These are phyloP conservation scores for Carpinus fangiana DNA, from an alignment of 306 rosid species.

Conservation along the genomic window DNA sequence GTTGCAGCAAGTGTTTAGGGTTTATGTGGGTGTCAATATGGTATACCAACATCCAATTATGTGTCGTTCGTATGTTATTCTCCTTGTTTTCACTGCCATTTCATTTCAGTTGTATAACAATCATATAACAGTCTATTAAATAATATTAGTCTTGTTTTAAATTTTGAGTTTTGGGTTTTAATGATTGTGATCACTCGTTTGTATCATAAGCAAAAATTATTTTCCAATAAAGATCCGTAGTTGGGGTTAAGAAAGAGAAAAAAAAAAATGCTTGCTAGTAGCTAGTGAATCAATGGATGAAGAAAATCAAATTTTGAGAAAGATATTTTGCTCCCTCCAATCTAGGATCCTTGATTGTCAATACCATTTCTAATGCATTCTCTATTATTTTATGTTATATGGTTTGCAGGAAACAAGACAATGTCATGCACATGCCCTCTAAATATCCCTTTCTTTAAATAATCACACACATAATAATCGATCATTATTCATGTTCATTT, in stretches of 20 bases:
- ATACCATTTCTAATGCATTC: background rate
- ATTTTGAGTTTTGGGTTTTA: background rate
- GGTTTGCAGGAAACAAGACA: slow-evolving; percentile 40
- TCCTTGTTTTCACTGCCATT: too few relatives aligned
- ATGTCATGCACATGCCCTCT: slow-evolving; percentile 50
- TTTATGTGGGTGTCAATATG: too few relatives aligned
- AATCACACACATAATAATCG: slow-evolving; percentile 1
- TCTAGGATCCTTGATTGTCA: slow-evolving; percentile 26
- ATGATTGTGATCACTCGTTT: slow-evolving; percentile 13
- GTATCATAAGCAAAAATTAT: background rate
- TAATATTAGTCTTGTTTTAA: too few relatives aligned
- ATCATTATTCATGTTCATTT: slow-evolving; percentile 29
- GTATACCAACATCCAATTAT: too few relatives aligned
- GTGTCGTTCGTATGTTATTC: too few relatives aligned
- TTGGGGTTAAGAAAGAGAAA: background rate
- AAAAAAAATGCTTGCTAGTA: background rate
- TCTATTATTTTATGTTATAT: background rate
- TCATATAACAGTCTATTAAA: too few relatives aligned
- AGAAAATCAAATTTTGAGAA: slow-evolving; percentile 23
- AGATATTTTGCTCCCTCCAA: slow-evolving; percentile 19
- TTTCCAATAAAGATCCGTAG: background rate
- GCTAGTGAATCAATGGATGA: slow-evolving; percentile 15
- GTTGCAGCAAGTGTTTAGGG: too few relatives aligned
- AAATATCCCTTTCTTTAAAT: slow-evolving; percentile 24
- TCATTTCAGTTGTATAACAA: too few relatives aligned